Conservation (phyloP, 352 stramenopile genomes). For the Pythium folliculosum region DNA sequence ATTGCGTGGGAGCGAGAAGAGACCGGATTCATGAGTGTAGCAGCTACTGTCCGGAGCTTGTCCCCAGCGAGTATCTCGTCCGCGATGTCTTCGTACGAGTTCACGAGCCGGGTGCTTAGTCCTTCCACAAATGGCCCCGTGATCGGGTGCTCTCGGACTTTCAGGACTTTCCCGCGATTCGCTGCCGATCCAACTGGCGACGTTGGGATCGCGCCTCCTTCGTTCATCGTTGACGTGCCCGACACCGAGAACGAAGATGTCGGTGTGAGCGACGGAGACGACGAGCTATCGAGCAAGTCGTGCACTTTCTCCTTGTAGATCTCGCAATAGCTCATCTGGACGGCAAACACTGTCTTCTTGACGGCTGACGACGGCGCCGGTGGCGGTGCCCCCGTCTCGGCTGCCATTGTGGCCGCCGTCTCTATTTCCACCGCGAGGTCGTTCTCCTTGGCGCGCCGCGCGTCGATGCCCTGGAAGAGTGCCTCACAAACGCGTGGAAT, state of each 20-base stretch:
- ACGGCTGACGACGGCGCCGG: conserved; percentile 34
- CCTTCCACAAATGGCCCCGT: conserved; percentile 86
- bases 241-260: conserved; percentile 32
- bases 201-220: conserved; percentile 3
- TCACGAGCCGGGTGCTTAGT: conserved; percentile 64
- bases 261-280: conserved; percentile 7
- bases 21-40: conserved; percentile 96
- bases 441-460: conserved; percentile 33
- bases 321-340: conserved; percentile 78
- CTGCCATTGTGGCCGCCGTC: neutral
- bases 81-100: conserved; percentile 78
- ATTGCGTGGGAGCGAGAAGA: conserved; percentile 96
- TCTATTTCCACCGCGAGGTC: conserved; percentile 20
- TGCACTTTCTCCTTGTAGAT: conserved; percentile 91
- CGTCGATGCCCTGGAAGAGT: conserved; percentile 70
- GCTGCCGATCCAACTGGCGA: conserved; percentile 1
- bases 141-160: conserved; percentile 80
- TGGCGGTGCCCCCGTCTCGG: conserved; percentile 9
- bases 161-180: conserved; percentile 40
- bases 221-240: conserved; percentile 21
- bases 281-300: conserved; percentile 60
- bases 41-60: conserved; percentile 93
- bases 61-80: conserved; percentile 89
- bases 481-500: conserved; percentile 82
- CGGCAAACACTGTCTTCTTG: conserved; percentile 23